Percentiles rank a stretch among this genome's conserved stretches.
phyloP scores from a whole-genome alignment of 306 rosid genomes.

The Morella rubra region DNA sequence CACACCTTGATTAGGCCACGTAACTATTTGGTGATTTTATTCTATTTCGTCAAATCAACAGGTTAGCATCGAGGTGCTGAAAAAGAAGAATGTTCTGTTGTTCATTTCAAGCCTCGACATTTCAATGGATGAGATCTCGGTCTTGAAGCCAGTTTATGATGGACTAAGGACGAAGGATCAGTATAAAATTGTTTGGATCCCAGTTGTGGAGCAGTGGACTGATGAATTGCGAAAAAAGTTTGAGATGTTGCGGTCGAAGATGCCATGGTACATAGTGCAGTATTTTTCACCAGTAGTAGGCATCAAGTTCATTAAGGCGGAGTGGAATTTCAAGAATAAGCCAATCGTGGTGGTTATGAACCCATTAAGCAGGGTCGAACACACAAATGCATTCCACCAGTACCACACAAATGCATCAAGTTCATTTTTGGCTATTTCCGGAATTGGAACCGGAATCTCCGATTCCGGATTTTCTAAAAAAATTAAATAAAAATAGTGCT shows the following conservation, averaged over 20 bases:
- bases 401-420: too few relatives aligned
- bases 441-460: too few relatives aligned
- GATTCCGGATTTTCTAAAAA: too few relatives aligned
- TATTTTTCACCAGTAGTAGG: constrained; percentile 33
- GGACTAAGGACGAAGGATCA: constrained; percentile 17
- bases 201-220: constrained; percentile 51
- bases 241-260: constrained; percentile 33
- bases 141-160: constrained; percentile 33
- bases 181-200: constrained; percentile 60
- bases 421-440: too few relatives aligned
- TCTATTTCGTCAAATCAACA: not conserved
- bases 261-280: constrained; percentile 49
- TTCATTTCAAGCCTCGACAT: constrained; percentile 48
- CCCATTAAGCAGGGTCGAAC: constrained; percentile 43
- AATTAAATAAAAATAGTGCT: too few relatives aligned
- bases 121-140: constrained; percentile 23
- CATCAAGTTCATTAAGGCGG: constrained; percentile 43
- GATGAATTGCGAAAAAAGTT: constrained; percentile 32
- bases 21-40: not conserved
- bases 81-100: constrained; percentile 39
- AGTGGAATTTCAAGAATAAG: constrained; percentile 45
- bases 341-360: constrained; percentile 37
- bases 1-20: not conserved
- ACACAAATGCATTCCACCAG: constrained; percentile 46
- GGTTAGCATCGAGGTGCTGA: constrained; percentile 37